Conservation (phyloP, 2,329 filamentous ascomycete genomes). For the Fusarium tjaetaba region DNA sequence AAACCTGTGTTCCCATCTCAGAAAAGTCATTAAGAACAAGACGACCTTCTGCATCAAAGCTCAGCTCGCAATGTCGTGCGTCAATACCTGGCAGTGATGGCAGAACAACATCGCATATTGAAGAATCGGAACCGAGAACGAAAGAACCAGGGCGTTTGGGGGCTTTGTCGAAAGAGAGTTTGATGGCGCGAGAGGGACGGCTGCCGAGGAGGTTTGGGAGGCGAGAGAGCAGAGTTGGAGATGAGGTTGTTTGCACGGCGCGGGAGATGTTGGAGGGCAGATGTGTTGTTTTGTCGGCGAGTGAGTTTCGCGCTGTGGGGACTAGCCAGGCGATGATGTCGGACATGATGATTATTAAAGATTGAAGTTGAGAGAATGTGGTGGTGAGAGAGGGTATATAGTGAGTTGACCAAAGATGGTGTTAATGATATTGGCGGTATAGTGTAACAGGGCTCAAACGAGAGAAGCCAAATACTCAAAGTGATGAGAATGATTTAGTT, state of each 20-base stretch:
- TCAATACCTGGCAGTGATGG: conserved; percentile 49
- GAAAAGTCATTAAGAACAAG: conserved; percentile 54
- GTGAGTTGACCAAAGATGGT: conserved; percentile 14
- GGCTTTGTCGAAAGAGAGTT: conserved; percentile 49
- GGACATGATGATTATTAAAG: conserved; percentile 25
- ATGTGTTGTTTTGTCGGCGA: conserved; percentile 47
- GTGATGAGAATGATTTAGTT: background rate
- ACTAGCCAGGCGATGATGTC: conserved; percentile 54
- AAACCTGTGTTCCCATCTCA: conserved; percentile 52
- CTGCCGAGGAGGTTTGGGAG: conserved; percentile 43
- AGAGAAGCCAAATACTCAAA: conserved; percentile 31
- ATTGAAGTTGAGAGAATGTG: conserved; percentile 6
- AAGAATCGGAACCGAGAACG: conserved; percentile 52
- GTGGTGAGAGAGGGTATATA: conserved; percentile 9
- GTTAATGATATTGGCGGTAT: background rate
- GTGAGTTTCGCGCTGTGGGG: conserved; percentile 48
- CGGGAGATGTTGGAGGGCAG: conserved; percentile 47
- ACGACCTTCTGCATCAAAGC: conserved; percentile 52
- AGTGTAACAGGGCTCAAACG: conserved; percentile 34
- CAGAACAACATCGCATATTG: conserved; percentile 51
- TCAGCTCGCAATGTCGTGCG: conserved; percentile 50
- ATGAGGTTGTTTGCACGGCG: conserved; percentile 40
- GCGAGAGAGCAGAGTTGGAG: conserved; percentile 42
- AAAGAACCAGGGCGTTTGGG: conserved; percentile 51
- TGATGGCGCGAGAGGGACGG: conserved; percentile 46